Conservation (phyloP, 2,329 filamentous ascomycete genomes). For the Xylaria sp. region DNA sequence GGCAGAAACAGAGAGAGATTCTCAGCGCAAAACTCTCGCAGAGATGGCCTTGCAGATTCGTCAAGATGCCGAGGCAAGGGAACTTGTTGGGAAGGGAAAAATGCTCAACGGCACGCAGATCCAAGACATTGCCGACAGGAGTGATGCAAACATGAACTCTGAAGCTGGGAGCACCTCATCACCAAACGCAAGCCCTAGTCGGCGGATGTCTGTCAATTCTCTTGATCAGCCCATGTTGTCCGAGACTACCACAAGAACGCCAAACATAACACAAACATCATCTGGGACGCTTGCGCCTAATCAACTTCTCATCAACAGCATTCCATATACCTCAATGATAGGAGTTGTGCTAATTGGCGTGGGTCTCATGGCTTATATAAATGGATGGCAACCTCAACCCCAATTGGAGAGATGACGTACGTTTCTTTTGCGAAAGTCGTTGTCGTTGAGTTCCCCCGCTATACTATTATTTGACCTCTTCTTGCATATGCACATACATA, state of each 20-base stretch:
- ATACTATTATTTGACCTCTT: neutral
- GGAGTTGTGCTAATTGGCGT: conserved; percentile 82
- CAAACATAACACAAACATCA: conserved; percentile 45
- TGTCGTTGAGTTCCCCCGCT: neutral
- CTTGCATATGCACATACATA: conserved; percentile 23
- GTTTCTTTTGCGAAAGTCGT: neutral
- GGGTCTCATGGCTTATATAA: conserved; percentile 85
- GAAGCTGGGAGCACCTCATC: conserved; percentile 28
- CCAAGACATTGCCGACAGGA: conserved; percentile 33
- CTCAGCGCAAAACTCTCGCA: conserved; percentile 74
- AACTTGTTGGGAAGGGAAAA: conserved; percentile 50
- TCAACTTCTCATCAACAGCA: conserved; percentile 57
- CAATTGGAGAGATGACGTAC: conserved; percentile 37
- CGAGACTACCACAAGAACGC: conserved; percentile 57
- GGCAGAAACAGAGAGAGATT: conserved; percentile 78
- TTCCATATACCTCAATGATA: conserved; percentile 82
- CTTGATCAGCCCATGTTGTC: conserved; percentile 52
- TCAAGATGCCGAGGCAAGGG: conserved; percentile 64
- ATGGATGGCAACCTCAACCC: conserved; percentile 71
- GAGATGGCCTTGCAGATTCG: conserved; percentile 89
- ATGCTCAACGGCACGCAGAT: conserved; percentile 40
- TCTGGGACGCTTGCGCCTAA: conserved; percentile 51
- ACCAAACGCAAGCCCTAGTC: conserved; percentile 35
- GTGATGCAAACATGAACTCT: conserved; percentile 29
- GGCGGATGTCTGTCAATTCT: conserved; percentile 41